Percentiles rank a stretch among this genome's conserved stretches.
Conservation (phyloP, 148 eudicot species). For the Vaccinium darrowii region DNA sequence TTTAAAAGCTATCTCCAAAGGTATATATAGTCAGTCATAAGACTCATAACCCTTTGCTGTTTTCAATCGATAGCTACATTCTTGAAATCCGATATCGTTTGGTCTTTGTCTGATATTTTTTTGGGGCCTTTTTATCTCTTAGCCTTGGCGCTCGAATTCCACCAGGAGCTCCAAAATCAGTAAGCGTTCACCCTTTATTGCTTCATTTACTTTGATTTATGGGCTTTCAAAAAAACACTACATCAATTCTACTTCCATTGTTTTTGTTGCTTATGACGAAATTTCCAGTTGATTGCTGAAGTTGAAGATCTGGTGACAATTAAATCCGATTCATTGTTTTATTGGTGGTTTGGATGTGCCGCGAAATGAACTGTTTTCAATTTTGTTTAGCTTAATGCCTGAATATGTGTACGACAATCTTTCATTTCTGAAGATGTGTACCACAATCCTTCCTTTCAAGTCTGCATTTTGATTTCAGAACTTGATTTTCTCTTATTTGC, state of each 20-base stretch:
- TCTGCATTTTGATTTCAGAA: not conserved
- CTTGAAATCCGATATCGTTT: not conserved
- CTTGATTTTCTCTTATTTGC: not conserved
- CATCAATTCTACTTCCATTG: not conserved
- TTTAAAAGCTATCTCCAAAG: conserved; percentile 48
- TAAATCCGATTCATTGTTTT: not conserved
- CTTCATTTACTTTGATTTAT: not conserved
- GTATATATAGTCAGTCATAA: conserved; percentile 12
- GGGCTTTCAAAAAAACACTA: not conserved
- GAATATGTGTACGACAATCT: not conserved
- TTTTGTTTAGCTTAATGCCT: not conserved
- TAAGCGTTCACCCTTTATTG: not conserved
- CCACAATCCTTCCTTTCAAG: not conserved
- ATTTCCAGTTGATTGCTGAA: not conserved
- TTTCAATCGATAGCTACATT: not conserved
- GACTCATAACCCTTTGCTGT: not conserved
- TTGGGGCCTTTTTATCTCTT: conserved; percentile 8
- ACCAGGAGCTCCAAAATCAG: conserved; percentile 15
- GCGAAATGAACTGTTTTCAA: not conserved
- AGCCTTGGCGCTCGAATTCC: conserved; percentile 34
- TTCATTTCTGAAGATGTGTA: no score
- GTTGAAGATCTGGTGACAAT: not conserved
- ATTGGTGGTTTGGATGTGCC: not conserved
- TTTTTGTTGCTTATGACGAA: not conserved
- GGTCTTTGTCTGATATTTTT: not conserved